A percentile compares a stretch with the other conserved stretches of the same genome.
These are phyloP conservation scores for Rusavskia elegans DNA, from an alignment of 495 filamentous ascomycete genomes.

Conservation along the genomic window DNA sequence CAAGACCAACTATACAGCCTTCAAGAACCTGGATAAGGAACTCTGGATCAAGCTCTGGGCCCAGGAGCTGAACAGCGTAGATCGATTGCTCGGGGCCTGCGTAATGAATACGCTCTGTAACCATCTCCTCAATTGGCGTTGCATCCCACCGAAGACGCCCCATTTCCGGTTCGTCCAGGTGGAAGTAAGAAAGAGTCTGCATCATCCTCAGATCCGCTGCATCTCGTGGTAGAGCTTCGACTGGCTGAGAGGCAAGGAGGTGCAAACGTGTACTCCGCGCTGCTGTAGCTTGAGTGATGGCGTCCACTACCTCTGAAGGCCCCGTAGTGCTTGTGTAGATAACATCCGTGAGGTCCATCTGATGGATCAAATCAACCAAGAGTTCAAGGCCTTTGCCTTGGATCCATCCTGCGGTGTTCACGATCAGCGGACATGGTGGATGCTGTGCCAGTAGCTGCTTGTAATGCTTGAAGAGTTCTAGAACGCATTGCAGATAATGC, in stretches of 20 bases:
- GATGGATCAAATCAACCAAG: slow-evolving; percentile 42
- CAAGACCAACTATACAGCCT: slow-evolving; percentile 40
- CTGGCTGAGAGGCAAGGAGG: slow-evolving; percentile 38
- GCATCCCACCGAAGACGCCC: slow-evolving; percentile 29
- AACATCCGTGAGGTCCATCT: slow-evolving; percentile 37
- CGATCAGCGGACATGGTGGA: slow-evolving; percentile 44
- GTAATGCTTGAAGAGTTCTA: slow-evolving; percentile 54
- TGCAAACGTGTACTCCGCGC: slow-evolving; percentile 23
- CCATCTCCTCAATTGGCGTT: slow-evolving; percentile 27
- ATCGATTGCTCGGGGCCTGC: slow-evolving; percentile 33
- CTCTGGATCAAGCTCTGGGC: slow-evolving; percentile 29
- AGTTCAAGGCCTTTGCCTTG: slow-evolving; percentile 60
- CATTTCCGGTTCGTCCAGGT: slow-evolving; percentile 26
- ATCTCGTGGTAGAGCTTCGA: slow-evolving; percentile 45
- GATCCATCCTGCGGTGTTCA: slow-evolving; percentile 78
- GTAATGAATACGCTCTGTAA: slow-evolving; percentile 42
- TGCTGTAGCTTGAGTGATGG: slow-evolving; percentile 25
- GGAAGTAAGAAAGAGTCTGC: slow-evolving; percentile 72
- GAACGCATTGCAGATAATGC: slow-evolving; percentile 50
- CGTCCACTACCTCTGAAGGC: slow-evolving; percentile 45
- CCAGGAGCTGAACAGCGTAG: slow-evolving; percentile 33
- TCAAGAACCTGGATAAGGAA: slow-evolving; percentile 37
- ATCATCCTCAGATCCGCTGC: slow-evolving; percentile 56
- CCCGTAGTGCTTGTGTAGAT: slow-evolving; percentile 64
- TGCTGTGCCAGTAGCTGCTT: slow-evolving; percentile 24